A percentile compares a stretch with the other conserved stretches of the same genome.
Conservation (phyloP, 2,329 filamentous ascomycete genomes). For the Apiospora marii region DNA sequence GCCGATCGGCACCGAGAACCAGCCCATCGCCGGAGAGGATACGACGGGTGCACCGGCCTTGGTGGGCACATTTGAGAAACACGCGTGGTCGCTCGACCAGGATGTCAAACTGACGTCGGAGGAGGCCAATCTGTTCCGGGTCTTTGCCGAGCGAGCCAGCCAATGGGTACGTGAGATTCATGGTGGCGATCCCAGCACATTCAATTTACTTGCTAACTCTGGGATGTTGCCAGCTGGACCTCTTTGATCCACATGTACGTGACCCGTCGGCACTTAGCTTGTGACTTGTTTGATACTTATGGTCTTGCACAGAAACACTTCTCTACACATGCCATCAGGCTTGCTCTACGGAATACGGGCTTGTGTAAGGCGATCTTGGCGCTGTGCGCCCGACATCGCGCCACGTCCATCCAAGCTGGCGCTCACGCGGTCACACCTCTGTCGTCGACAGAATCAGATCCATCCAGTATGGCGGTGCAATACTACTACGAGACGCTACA, state of each 20-base stretch:
- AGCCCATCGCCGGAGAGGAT: constrained; percentile 26
- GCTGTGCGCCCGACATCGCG: constrained; percentile 58
- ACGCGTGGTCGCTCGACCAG: constrained; percentile 38
- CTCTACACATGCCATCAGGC: constrained; percentile 42
- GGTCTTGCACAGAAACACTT: constrained; percentile 37
- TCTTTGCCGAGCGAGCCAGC: constrained; percentile 39
- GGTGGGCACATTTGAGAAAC: constrained; percentile 31
- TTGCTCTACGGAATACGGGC: constrained; percentile 59
- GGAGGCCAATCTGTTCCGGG: constrained; percentile 40
- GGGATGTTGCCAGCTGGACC: constrained; percentile 36
- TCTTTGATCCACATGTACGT: constrained; percentile 40
- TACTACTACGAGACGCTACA: constrained; percentile 71
- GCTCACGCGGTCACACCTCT: background rate
- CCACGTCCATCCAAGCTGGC: constrained; percentile 30
- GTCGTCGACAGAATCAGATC: background rate
- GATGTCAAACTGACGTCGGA: constrained; percentile 36
- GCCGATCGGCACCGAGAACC: constrained; percentile 27
- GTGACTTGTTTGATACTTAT: background rate
- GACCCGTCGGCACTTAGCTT: too few species aligned
- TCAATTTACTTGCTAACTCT: background rate
- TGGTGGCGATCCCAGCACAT: rapidly evolving
- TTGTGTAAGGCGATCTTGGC: constrained; percentile 66
- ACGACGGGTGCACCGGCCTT: constrained; percentile 25
- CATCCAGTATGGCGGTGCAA: constrained; percentile 51
- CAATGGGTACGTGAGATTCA: constrained; percentile 32